A percentile compares a stretch with the other conserved stretches of the same genome.
Conservation (phyloP, 441 rosid genomes). For the Cnidoscolus chayamansa region DNA sequence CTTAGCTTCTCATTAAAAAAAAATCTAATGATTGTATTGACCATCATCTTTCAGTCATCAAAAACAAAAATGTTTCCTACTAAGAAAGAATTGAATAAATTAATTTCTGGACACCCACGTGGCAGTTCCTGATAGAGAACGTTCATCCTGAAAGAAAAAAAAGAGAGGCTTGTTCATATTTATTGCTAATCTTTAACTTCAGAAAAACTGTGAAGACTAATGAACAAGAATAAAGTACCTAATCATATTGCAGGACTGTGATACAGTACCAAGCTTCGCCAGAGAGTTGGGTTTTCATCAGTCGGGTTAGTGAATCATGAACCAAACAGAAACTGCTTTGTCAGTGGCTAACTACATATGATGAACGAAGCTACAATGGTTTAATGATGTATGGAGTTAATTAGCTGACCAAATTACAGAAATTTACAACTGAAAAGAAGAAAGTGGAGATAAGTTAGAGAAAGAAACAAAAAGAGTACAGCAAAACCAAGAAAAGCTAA, state of each 20-base stretch:
- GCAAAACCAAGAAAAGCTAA: constrained; percentile 29
- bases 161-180: constrained; percentile 14
- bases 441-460: constrained; percentile 25
- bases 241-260: constrained; percentile 23
- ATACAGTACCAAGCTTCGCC: constrained; percentile 17
- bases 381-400: constrained; percentile 34
- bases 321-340: constrained; percentile 20
- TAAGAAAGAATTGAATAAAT: constrained; percentile 52
- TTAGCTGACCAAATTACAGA: constrained; percentile 36
- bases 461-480: constrained; percentile 28
- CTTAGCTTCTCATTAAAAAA: constrained; percentile 28
- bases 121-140: constrained; percentile 38
- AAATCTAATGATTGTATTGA: constrained; percentile 38
- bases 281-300: constrained; percentile 22
- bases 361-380: constrained; percentile 23
- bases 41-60: constrained; percentile 30
- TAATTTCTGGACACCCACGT: constrained; percentile 43
- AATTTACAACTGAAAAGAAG: constrained; percentile 52
- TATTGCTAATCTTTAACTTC: constrained; percentile 6
- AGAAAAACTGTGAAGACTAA: constrained; percentile 10
- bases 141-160: constrained; percentile 35
- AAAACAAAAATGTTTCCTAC: constrained; percentile 27
- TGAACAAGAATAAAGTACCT: constrained; percentile 33
- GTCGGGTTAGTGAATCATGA: constrained; percentile 24
- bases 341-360: constrained; percentile 22